phyloP scores from a whole-genome alignment of 164 flowering plant species.

The Platanus orientalis region DNA sequence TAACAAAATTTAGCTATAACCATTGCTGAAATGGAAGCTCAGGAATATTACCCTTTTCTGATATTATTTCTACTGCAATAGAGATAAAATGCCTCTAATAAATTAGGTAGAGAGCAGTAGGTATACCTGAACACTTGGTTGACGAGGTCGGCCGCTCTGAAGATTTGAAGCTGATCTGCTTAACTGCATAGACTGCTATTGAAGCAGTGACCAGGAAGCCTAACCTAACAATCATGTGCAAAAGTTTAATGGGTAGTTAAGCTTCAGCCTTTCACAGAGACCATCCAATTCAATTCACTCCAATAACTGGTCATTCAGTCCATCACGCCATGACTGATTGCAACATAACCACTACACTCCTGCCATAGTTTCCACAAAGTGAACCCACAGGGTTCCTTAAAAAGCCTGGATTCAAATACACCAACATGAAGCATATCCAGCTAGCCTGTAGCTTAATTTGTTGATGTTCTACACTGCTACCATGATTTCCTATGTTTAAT shows the following conservation, averaged over 20 bases:
- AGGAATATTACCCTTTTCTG: too few relatives aligned
- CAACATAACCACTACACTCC: neutral
- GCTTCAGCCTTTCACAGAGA: neutral
- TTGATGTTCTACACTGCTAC: neutral
- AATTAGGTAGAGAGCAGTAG: neutral
- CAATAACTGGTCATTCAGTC: neutral
- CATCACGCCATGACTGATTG: neutral
- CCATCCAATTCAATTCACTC: neutral
- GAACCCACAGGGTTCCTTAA: neutral
- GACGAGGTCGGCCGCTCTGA: conserved; percentile 23
- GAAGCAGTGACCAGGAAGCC: conserved; percentile 74
- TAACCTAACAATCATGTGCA: conserved; percentile 53
- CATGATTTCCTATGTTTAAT: neutral
- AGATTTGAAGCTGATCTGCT: conserved; percentile 41
- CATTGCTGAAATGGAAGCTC: too few relatives aligned
- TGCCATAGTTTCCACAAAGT: neutral
- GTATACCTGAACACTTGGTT: conserved; percentile 35
- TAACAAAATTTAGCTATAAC: too few relatives aligned
- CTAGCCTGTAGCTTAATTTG: neutral
- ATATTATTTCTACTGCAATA: too few relatives aligned
- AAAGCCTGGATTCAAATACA: too few relatives aligned
- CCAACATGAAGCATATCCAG: too few relatives aligned
- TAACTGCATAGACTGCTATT: conserved; percentile 64
- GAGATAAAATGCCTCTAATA: too few relatives aligned
- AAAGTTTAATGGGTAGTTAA: neutral